Conservation (phyloP, 1,139 yeast genomes). For the Candida sojae region DNA sequence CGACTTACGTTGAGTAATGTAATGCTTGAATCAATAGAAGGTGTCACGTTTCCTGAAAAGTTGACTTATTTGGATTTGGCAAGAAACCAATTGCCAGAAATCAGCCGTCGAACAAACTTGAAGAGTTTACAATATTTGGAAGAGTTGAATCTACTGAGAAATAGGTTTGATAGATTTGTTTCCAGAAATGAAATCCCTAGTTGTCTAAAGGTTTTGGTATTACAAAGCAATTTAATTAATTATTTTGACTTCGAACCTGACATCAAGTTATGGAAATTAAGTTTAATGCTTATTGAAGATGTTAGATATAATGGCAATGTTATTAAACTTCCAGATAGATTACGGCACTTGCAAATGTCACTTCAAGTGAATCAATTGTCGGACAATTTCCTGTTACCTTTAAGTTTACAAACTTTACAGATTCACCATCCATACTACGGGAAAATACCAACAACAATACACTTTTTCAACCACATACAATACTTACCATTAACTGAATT, state of each 20-base stretch:
- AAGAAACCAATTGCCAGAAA: slow-evolving; percentile 7
- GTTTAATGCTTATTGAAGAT: slow-evolving; percentile 2
- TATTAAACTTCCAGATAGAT: background rate
- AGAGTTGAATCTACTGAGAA: slow-evolving; percentile 9
- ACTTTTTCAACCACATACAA: slow-evolving; percentile 9
- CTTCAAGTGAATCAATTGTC: slow-evolving; percentile 1
- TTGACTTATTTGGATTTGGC: slow-evolving; percentile 11
- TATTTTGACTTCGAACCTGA: slow-evolving; percentile 2
- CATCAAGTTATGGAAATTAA: background rate
- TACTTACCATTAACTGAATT: slow-evolving; percentile 3
- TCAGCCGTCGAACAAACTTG: slow-evolving; percentile 7
- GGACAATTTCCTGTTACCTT: slow-evolving; percentile 7
- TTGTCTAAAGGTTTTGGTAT: slow-evolving; percentile 1
- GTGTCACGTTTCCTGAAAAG: slow-evolving; percentile 8
- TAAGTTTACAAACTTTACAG: slow-evolving; percentile 7
- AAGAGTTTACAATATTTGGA: slow-evolving; percentile 3
- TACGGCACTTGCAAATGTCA: slow-evolving; percentile 3
- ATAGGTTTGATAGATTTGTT: slow-evolving; percentile 7
- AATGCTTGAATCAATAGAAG: slow-evolving; percentile 6
- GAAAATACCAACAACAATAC: slow-evolving; percentile 3
- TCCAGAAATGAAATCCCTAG: slow-evolving; percentile 1
- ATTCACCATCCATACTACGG: slow-evolving; percentile 9
- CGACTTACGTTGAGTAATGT: slow-evolving; percentile 9
- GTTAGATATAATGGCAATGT: background rate
- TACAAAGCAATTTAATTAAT: slow-evolving; percentile 8